Base-by-base conservation (phyloP, 78 protist genomes). In the Protostelium mycophagum region DNA sequence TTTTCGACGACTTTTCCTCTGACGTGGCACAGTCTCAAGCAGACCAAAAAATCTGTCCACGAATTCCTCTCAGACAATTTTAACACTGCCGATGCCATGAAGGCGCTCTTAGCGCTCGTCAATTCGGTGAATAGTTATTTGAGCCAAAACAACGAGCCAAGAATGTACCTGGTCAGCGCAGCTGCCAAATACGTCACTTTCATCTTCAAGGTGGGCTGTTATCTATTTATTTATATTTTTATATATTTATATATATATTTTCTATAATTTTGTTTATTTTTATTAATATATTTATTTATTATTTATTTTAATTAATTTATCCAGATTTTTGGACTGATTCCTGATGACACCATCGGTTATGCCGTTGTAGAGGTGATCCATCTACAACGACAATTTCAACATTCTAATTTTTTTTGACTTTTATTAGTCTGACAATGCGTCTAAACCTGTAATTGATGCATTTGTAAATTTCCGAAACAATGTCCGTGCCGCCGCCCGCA, bases 61-160 rank as follows among this genome's bases (percentile, higher is more conserved):
- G 84, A 36, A 1, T 96, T 96, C 0, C 85, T 99, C 38, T 0
- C 87, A 84, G 97, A 99, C 91, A 94, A 91, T 92, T 97, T 98
- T 92, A 92, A 99, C 97, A 98, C 98, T 31, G 88, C 96, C 35
- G 36, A 34, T 0, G 99, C 88, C 9, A 38, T 98, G 36, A 34
- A 10, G 0, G 25, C 35, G 0, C 35, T 97, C 28, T 38, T 0
- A 0, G 96, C 88, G 1, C 51, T 97, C 23, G 91, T 96, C 29
- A 0, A 63, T 28, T 90, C 38, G 37, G 29, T 87, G 86, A 91
- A 96, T 91, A 28, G 1, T 35, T 96, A 97, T 94, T 29, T 92
- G 31, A 51, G 37, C 37, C n/a, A 63, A 36, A 16, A 28, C 0
- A 35, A 87, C 0, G 63, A 85, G 31, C 92, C 96, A 85, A 51